These are phyloP conservation scores for Tetracladium marchalianum DNA, from an alignment of 495 filamentous ascomycete genomes.

Conservation along the genomic window DNA sequence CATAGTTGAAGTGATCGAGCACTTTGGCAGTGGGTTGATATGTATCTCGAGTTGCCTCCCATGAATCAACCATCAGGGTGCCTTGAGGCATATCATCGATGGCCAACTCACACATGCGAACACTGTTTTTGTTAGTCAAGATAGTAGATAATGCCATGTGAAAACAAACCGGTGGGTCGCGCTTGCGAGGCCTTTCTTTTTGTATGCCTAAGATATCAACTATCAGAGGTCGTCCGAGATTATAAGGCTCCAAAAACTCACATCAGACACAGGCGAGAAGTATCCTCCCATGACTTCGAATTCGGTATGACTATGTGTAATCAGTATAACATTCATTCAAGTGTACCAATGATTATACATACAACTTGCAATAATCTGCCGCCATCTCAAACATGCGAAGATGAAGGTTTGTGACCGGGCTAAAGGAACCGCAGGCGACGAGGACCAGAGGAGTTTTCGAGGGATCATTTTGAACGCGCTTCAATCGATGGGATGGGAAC, in stretches of 20 bases:
- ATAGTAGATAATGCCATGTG: background rate
- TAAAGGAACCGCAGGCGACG: conserved; percentile 85
- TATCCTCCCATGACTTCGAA: conserved; percentile 83
- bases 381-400: conserved; percentile 92
- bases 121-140: conserved; percentile 8
- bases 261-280: conserved; percentile 64
- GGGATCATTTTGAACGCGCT: conserved; percentile 51
- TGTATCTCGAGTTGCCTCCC: conserved; percentile 38
- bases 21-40: conserved; percentile 84
- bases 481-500: conserved; percentile 63
- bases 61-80: conserved; percentile 78
- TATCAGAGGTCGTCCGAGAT: conserved; percentile 31
- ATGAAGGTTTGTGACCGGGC: conserved; percentile 77
- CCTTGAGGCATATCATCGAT: conserved; percentile 54
- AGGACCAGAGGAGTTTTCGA: conserved; percentile 72
- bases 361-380: conserved; percentile 65
- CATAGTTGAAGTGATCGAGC: conserved; percentile 74
- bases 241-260: conserved; percentile 71
- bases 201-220: conserved; percentile 51
- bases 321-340: background rate
- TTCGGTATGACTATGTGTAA: conserved; percentile 35
- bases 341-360: conserved; percentile 14
- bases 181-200: conserved; percentile 74
- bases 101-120: conserved; percentile 67
- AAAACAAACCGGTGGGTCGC: conserved; percentile 53